Evolutionary conservation across 2,329 filamentous ascomycete species (phyloP).

Genomic region (Madurella fahalii): DNA sequence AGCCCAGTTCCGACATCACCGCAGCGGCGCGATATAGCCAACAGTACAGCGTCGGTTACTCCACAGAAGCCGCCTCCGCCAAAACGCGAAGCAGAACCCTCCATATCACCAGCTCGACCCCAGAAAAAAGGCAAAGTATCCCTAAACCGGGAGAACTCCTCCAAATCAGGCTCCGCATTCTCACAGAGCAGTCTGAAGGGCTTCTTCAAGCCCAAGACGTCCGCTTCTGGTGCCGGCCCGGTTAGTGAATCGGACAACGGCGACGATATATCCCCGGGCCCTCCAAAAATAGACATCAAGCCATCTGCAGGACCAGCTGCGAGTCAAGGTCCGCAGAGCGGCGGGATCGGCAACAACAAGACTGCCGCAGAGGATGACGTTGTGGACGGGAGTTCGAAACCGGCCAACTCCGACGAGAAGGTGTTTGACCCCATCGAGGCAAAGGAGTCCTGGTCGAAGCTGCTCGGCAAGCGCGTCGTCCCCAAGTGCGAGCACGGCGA

Average conservation of each 20-base stretch:
- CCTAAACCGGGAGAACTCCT: constrained; percentile 31
- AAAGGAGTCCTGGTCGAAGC: constrained; percentile 80
- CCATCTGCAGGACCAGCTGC: background rate
- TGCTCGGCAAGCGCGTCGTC: constrained; percentile 69
- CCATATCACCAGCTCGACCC: constrained; percentile 23
- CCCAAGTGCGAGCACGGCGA: constrained; percentile 87
- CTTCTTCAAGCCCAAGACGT: constrained; percentile 67
- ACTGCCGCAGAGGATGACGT: background rate
- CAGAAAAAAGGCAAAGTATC: constrained; percentile 37
- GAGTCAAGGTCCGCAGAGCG: background rate
- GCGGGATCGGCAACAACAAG: background rate
- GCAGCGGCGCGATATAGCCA: constrained; percentile 11
- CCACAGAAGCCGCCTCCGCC: constrained; percentile 13
- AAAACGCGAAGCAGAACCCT: constrained; percentile 24
- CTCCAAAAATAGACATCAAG: background rate
- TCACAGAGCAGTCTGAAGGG: constrained; percentile 63
- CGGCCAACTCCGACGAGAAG: constrained; percentile 9
- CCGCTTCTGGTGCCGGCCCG: constrained; percentile 15
- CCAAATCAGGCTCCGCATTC: constrained; percentile 30
- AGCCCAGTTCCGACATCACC: background rate
- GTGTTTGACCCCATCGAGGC: constrained; percentile 65
- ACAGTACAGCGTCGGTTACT: background rate
- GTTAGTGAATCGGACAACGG: background rate
- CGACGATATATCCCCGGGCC: background rate
- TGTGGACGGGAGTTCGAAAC: background rate